Evolutionary conservation across 179 eudicot genomes (phyloP).

Genomic region (Nepenthes alata): DNA sequence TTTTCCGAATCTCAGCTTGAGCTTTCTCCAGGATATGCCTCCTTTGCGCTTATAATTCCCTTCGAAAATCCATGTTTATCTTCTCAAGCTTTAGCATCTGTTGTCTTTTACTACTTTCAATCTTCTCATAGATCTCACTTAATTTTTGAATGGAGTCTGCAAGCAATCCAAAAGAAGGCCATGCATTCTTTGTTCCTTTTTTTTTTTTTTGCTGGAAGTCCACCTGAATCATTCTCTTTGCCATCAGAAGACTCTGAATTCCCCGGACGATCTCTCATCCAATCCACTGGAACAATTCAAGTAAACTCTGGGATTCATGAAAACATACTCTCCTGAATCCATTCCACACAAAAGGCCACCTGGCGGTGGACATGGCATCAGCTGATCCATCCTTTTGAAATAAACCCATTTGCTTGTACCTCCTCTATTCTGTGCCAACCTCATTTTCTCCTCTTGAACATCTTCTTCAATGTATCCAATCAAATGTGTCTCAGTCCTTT

Average conservation of each 20-base stretch:
- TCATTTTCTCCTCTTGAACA: constrained; percentile 7
- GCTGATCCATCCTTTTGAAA: constrained; percentile 64
- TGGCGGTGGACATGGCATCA: constrained; percentile 43
- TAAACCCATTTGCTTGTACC: constrained; percentile 51
- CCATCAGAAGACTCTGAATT: constrained; percentile 34
- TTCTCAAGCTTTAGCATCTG: constrained; percentile 76
- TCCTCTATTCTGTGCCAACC: constrained; percentile 1
- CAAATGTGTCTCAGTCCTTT: constrained; percentile 8
- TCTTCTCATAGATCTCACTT: constrained; percentile 68
- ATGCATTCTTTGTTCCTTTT: constrained; percentile 10
- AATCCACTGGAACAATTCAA: constrained; percentile 47
- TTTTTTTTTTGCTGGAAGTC: constrained; percentile 18
- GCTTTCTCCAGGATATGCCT: constrained; percentile 74
- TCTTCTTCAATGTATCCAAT: constrained; percentile 10
- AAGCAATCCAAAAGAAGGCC: constrained; percentile 38
- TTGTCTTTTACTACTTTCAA: constrained; percentile 41
- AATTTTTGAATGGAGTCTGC: constrained; percentile 71
- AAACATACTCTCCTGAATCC: constrained; percentile 87
- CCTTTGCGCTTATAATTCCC: constrained; percentile 67
- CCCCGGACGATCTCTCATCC: constrained; percentile 83
- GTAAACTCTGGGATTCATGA: constrained; percentile 54
- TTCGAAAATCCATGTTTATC: constrained; percentile 74
- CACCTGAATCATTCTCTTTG: constrained; percentile 28
- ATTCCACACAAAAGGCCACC: constrained; percentile 65
- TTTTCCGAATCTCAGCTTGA: constrained; percentile 60